phyloP scores from a whole-genome alignment of 164 flowering plant species.

The Aristolochia californica region DNA sequence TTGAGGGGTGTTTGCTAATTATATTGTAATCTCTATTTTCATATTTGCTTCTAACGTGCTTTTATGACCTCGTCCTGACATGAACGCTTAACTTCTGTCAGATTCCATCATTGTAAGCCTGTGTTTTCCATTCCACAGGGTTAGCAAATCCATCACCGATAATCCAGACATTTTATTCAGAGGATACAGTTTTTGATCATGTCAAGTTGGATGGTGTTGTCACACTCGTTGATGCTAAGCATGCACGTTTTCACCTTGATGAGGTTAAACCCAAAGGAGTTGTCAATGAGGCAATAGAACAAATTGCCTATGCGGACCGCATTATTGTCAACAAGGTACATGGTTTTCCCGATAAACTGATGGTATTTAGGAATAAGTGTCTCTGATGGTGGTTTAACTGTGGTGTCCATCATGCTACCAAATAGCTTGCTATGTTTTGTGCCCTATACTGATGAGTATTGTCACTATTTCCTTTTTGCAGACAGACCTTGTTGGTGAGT shows the following conservation, averaged over 20 bases:
- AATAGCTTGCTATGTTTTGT: neutral
- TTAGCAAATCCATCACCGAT: constrained; percentile 98
- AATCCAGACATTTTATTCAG: constrained; percentile 96
- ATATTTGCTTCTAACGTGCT: too few species aligned
- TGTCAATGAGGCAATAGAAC: constrained; percentile 94
- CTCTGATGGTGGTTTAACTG: too few species aligned
- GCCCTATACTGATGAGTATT: neutral
- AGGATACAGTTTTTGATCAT: constrained; percentile 72
- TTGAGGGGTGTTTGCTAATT: too few species aligned
- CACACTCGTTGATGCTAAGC: constrained; percentile 94
- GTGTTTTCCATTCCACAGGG: constrained; percentile 31
- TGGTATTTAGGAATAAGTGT: neutral
- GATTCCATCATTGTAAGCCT: neutral
- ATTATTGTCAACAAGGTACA: constrained; percentile 90
- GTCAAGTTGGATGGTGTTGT: constrained; percentile 98
- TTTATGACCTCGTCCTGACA: too few species aligned
- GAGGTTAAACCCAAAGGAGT: constrained; percentile 88
- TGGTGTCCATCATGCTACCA: too few species aligned
- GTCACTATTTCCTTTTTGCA: constrained; percentile 10
- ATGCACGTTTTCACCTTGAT: constrained; percentile 66
- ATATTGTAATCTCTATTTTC: too few species aligned
- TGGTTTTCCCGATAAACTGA: neutral
- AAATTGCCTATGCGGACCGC: constrained; percentile 90
- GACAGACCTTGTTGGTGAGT: constrained; percentile 90
- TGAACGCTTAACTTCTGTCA: too few species aligned